Percentiles rank a stretch among this genome's conserved stretches.
These are phyloP conservation scores for Backusella tuberculispora DNA, from an alignment of 192 early-diverging fungal species.

Conservation along the genomic window DNA sequence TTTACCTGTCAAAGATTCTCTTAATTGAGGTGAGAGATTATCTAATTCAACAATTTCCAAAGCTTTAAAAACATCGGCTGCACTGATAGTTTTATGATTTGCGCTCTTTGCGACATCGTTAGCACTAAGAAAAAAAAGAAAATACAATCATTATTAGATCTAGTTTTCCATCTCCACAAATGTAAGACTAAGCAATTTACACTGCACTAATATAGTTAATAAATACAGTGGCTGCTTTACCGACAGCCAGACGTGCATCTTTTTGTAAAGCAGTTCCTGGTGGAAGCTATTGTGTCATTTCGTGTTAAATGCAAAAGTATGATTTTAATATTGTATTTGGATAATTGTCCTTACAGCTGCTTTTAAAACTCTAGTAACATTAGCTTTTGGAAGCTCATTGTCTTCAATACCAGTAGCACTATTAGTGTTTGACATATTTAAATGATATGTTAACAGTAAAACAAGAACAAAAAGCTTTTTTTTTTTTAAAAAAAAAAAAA, in stretches of 20 bases:
- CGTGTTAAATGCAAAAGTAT: background rate
- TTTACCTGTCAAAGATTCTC: constrained; percentile 48
- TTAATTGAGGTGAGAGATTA: constrained; percentile 44
- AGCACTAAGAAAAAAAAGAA: constrained; percentile 36
- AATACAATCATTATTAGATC: background rate
- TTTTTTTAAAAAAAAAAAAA: too few species aligned
- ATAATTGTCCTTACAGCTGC: constrained; percentile 40
- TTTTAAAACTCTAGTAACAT: constrained; percentile 51
- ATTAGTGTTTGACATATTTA: background rate
- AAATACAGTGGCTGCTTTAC: constrained; percentile 55
- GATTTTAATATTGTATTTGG: background rate
- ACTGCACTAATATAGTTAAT: constrained; percentile 53
- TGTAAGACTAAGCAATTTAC: constrained; percentile 34
- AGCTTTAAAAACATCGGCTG: constrained; percentile 52
- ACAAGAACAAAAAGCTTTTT: background rate
- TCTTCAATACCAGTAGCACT: constrained; percentile 42
- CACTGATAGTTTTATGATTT: constrained; percentile 54
- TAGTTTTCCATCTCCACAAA: background rate
- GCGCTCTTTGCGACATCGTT: constrained; percentile 49
- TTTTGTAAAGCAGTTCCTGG: constrained; percentile 52
- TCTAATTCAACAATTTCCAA: constrained; percentile 51
- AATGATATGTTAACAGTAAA: background rate
- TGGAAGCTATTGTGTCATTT: constrained; percentile 42
- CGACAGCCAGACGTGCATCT: constrained; percentile 54
- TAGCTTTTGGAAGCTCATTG: constrained; percentile 53